Evolutionary conservation across 31 red algal genomes (phyloP), one percentile per base, ranked within the genome.

Genomic region (Bonnemaisonia californica): DNA sequence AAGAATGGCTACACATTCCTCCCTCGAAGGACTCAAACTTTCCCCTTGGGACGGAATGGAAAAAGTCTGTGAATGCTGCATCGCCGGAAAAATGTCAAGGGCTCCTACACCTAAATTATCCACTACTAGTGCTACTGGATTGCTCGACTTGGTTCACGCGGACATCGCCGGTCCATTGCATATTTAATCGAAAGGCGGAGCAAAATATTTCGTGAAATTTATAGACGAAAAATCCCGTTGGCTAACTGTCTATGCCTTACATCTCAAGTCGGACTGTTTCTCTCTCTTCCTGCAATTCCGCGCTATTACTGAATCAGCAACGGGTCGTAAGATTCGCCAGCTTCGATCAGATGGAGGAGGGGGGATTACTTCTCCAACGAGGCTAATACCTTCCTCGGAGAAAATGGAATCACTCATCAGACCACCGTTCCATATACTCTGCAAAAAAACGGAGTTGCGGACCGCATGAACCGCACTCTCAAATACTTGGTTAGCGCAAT

Each of bases 401-500:
- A n/a, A n/a, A n/a, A n/a, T n/a, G n/a, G n/a, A n/a, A n/a, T n/a
- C n/a, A n/a, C n/a, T n/a, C n/a, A n/a, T n/a, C n/a, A n/a, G n/a
- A n/a, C n/a, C n/a, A n/a, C n/a, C n/a, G n/a, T 62, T 8, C 73
- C 59, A 7, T 60, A 78, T 54, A 80, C 72, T 31, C 45, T 75
- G 34, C 22, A 88, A 1, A 26, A 80, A 37, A 88, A 88, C 55
- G 85, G 85, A 5, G 38, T 57, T 31, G 85, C 74, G 2, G 62
- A 88, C 38, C 57, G 74, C 4, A 57, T 80, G 26, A 80, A 79
- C 74, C 61, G 85, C 4, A 88, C 62, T 27, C 23, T 88, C n/a
- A 59, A 71, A 12, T 60, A 88, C 48, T 1, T 79, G 16, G 75
- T 72, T 7, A 41, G 66, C 13, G 58, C 74, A 42, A 70, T 80